Conservation (phyloP, 208 protist genomes). For the Trypanosoma lewisi region DNA sequence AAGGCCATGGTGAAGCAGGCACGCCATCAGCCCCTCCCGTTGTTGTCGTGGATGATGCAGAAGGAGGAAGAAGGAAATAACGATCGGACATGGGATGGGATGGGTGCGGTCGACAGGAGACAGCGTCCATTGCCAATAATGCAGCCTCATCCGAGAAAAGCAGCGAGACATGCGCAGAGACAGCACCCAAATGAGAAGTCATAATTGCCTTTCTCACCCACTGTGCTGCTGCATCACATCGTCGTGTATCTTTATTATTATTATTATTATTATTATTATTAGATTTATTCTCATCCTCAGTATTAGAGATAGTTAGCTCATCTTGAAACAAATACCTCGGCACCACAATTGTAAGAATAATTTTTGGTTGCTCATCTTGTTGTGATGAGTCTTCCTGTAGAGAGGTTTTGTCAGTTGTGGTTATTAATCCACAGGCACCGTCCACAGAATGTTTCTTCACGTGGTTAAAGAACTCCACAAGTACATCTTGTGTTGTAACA, state of each 20-base stretch:
- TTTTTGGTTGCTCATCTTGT: constrained; percentile 1
- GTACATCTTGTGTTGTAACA: constrained; percentile 63
- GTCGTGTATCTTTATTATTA: not conserved
- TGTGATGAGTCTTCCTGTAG: constrained; percentile 12
- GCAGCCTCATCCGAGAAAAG: constrained; percentile 80
- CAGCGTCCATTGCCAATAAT: constrained; percentile 46
- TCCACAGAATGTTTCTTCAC: constrained; percentile 81
- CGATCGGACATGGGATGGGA: constrained; percentile 27
- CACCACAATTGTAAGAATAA: constrained; percentile 77
- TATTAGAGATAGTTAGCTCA: not conserved
- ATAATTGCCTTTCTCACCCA: constrained; percentile 74
- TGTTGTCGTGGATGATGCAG: constrained; percentile 6
- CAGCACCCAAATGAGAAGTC: constrained; percentile 52
- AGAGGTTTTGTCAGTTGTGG: constrained; percentile 7
- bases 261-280: not conserved
- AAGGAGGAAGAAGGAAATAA: constrained; percentile 41
- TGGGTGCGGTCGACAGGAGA: constrained; percentile 26
- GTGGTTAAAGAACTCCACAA: constrained; percentile 81
- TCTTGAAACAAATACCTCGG: constrained; percentile 71
- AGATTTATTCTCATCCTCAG: not conserved
- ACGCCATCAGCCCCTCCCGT: not conserved
- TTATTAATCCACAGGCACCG: constrained; percentile 60
- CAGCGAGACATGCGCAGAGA: constrained; percentile 41
- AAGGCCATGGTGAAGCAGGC: constrained; percentile 20
- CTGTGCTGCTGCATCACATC: constrained; percentile 27